Base-by-base conservation (phyloP, 768 basidiomycete species). In the Lyophyllum decastes region DNA sequence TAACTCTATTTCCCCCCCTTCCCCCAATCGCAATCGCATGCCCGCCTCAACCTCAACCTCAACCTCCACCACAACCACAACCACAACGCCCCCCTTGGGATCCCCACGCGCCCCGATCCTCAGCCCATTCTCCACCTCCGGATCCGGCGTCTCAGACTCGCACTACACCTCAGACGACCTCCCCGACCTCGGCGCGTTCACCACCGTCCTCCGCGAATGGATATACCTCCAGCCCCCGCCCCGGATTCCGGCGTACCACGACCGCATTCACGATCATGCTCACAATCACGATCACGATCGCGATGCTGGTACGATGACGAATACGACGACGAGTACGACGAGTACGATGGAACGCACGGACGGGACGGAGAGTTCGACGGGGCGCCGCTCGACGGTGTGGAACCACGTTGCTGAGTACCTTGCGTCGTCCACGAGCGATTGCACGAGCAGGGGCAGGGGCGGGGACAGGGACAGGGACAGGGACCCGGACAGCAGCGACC, bases 131-230 rank as follows among this genome's bases (percentile, higher is more conserved):
- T 54, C 59, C 12, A 16, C 30, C 5, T 30, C 46, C 21, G n/a
- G n/a, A n/a, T 54, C 62, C 17, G 34, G 54, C 19, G 26, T 54
- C 22, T 60, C 62, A 11, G 61, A 55, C 54, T 82, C 81, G n/a
- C 80, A 80, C 40, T 76, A 78, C 22, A 85, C 83, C 22, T 82
- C 83, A 22, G 84, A 85, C 64, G 82, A 89, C 68, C 80, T 82
- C 57, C 89, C 89, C 43, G 88, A 90, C 70, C 78, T 91, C 8
- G 90, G 89, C 7, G 86, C 87, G 9, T 90, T 91, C 70, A 82
- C 77, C 14, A 77, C 82, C 34, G 87, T 91, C 22, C 81, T 91
- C 46, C 80, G 88, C n/a, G 88, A 85, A 54, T 76, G 86, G 71
- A 78, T 68, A 19, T 79, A 86, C 54, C 67, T 86, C 0, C 84